Evolutionary conservation across 495 filamentous ascomycete genomes (phyloP).

Genomic region (Daldinia bambusicola): DNA sequence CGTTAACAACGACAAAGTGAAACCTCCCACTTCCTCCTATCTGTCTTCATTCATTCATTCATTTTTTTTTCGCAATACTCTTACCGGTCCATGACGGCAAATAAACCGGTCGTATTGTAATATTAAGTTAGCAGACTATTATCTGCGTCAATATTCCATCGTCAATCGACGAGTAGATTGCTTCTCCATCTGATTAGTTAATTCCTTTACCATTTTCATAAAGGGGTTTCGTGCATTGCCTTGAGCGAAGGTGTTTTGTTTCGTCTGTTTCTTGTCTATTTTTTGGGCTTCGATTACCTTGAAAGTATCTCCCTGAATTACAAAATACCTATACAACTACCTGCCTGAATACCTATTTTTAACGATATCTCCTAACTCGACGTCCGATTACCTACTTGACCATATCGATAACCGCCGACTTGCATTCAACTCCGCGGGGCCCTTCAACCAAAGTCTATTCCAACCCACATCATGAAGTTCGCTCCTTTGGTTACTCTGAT

Average conservation of each 20-base stretch:
- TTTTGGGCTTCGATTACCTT: not conserved
- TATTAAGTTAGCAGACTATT: constrained; percentile 13
- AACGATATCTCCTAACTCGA: not conserved
- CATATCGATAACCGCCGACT: constrained; percentile 14
- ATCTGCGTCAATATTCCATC: not conserved
- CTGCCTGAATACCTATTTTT: not conserved
- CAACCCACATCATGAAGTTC: constrained; percentile 55
- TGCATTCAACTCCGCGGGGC: not conserved
- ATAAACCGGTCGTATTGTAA: constrained; percentile 12
- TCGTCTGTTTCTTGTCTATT: constrained; percentile 4
- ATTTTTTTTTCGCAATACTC: not conserved
- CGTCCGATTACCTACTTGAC: constrained; percentile 2
- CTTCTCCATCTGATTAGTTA: constrained; percentile 24
- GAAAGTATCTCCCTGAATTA: not conserved
- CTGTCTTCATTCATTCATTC: constrained; percentile 5
- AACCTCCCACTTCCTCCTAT: constrained; percentile 7
- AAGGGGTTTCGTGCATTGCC: constrained; percentile 37
- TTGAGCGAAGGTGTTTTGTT: constrained; percentile 34
- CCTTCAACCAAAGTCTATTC: constrained; percentile 25
- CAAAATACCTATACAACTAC: constrained; percentile 1
- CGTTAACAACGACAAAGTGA: not conserved
- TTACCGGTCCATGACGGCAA: constrained; percentile 18
- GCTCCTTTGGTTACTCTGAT: constrained; percentile 56
- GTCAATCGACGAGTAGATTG: constrained; percentile 23
- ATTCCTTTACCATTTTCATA: constrained; percentile 33